Base-by-base conservation (phyloP, 177 flowering plant genomes). In the Vitis hybrid region DNA sequence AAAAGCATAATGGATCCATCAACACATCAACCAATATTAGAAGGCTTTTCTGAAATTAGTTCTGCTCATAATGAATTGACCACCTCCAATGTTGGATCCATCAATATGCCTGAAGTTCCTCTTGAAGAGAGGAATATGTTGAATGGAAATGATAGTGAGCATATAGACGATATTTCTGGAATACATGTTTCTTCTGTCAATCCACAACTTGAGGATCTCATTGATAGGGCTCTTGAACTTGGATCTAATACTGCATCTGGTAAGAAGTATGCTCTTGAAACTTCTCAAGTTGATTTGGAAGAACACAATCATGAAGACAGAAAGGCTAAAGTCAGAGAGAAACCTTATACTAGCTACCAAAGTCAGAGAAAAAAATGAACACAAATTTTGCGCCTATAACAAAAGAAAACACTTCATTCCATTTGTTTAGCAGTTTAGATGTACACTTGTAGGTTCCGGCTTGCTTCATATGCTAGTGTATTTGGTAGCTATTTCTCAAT, bases 171-270 rank as follows among this genome's bases (percentile, higher is more conserved):
- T 13, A 45, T 73, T 60, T 57, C 72, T 68, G 76, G 67, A 64
- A 65, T 73, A 67, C 70, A 22, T 73, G 64, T 22, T 65, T 63
- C 79, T 33, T 52, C 85, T 33, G 75, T 71, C 55, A 74, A 74
- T 52, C 77, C 89, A 10, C 78, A 88, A 68, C 91, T 94, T 62
- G 98, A 91, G 78, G 94, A 87, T 83, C 89, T 94, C 65, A 81
- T 94, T 60, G 98, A 94, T 72, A 85, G 83, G 79, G 92, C 99
- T 70, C 94, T 94, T 74, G 96, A 76, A 76, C 87, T 94, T 84
- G 99, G 99, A 62, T 72, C 92, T 71, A 79, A 86, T 65, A 59
- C 87, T 62, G 49, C 70, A 13, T 65, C 88, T 62, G 60, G 71
- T 62, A 88, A 78, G 72, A 74, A 58, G 31, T 79, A 79, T 74